These are phyloP conservation scores for Ceratobasidium sp. DNA, from an alignment of 1,284 basidiomycete species.

Conservation along the genomic window DNA sequence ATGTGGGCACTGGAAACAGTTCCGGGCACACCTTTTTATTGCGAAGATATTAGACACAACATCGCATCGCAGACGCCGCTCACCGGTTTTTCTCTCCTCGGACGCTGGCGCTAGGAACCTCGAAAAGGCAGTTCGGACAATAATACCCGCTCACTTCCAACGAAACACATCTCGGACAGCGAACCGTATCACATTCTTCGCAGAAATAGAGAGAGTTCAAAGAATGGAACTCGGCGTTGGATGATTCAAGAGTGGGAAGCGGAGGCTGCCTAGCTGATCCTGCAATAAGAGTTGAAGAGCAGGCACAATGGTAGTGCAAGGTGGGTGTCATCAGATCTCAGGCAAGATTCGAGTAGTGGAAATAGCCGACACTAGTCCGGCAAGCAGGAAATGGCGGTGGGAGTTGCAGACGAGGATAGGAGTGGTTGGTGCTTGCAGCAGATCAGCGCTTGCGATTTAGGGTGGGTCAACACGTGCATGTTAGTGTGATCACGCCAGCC, in stretches of 20 bases:
- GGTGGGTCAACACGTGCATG: slow-evolving; percentile 39
- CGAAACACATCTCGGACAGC: slow-evolving; percentile 92
- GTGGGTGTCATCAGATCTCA: neutral
- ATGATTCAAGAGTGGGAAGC: slow-evolving; percentile 60
- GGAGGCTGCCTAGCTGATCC: slow-evolving; percentile 19
- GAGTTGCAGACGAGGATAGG: neutral
- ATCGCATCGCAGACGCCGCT: slow-evolving; percentile 45
- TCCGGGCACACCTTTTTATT: slow-evolving; percentile 89
- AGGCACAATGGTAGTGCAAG: slow-evolving; percentile 38
- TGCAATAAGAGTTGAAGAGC: neutral
- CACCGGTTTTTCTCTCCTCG: slow-evolving; percentile 95
- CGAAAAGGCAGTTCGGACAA: slow-evolving; percentile 99
- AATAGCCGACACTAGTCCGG: neutral
- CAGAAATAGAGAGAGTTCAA: slow-evolving; percentile 94
- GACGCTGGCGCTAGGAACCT: slow-evolving; percentile 96
- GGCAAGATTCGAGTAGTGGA: neutral
- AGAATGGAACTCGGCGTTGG: slow-evolving; percentile 81
- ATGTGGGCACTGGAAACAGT: slow-evolving; percentile 96
- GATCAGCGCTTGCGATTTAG: slow-evolving; percentile 19
- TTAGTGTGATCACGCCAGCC: neutral
- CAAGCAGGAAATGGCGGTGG: neutral
- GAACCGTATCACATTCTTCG: slow-evolving; percentile 95
- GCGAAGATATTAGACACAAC: neutral
- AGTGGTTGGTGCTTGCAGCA: neutral
- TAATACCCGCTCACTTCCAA: slow-evolving; percentile 96